These are phyloP conservation scores for Ogataea methylovora DNA, from an alignment of 805 yeast genomes.

Conservation along the genomic window DNA sequence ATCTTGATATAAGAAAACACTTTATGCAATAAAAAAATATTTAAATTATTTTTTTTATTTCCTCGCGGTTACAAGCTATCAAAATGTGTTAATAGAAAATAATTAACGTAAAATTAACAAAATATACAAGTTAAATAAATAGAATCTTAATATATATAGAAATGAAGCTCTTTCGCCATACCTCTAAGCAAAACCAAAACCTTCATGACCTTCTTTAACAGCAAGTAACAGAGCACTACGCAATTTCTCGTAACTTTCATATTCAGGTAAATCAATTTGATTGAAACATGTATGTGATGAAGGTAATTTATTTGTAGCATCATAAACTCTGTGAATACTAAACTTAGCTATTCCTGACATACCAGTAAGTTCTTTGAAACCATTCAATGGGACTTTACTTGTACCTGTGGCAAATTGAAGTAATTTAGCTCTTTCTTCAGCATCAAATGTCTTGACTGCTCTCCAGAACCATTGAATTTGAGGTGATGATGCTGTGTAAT, in stretches of 20 bases:
- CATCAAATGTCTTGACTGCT: constrained; percentile 89
- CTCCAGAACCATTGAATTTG: constrained; percentile 98
- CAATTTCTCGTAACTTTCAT: constrained; percentile 79
- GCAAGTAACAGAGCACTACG: constrained; percentile 78
- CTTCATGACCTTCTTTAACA: constrained; percentile 91
- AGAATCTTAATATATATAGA: too few relatives aligned
- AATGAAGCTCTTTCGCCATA: too few relatives aligned
- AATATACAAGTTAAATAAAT: too few relatives aligned
- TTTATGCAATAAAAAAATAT: too few relatives aligned
- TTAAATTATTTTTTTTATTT: too few relatives aligned
- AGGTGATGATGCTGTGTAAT: constrained; percentile 73
- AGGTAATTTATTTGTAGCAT: constrained; percentile 79
- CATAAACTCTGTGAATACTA: constrained; percentile 84
- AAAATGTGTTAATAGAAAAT: too few relatives aligned
- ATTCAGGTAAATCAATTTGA: constrained; percentile 89
- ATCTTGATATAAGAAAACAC: too few relatives aligned
- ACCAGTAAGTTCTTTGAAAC: constrained; percentile 85
- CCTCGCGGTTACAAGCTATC: too few relatives aligned
- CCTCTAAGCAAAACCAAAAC: constrained; percentile 95
- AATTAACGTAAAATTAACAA: too few relatives aligned
- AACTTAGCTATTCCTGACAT: constrained; percentile 81
- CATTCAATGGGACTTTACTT: constrained; percentile 89
- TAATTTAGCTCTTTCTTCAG: constrained; percentile 88
- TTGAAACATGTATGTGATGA: constrained; percentile 96
- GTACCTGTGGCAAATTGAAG: constrained; percentile 97